phyloP scores from a whole-genome alignment of 2,329 filamentous ascomycete genomes.

The Capronia americana region DNA sequence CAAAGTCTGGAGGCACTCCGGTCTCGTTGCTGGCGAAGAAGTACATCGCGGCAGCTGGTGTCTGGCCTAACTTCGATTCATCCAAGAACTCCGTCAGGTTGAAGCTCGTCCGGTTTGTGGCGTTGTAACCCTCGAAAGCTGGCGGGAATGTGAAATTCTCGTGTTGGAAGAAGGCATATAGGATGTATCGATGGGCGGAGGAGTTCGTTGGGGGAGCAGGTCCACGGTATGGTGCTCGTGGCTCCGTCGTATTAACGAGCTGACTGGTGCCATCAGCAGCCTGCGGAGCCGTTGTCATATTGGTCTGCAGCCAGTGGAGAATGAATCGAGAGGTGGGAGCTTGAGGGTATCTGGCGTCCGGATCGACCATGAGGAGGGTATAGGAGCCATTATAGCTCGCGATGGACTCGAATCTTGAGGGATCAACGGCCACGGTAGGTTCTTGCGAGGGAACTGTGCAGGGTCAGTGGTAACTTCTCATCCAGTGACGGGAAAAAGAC shows the following conservation, averaged over 20 bases:
- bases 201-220: conserved; percentile 36
- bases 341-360: conserved; percentile 36
- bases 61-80: conserved; percentile 30
- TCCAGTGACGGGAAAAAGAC: neutral
- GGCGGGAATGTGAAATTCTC: conserved; percentile 33
- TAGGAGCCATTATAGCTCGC: conserved; percentile 35
- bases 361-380: conserved; percentile 38
- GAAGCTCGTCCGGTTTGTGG: conserved; percentile 33
- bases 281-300: conserved; percentile 25
- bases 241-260: conserved; percentile 29
- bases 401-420: conserved; percentile 30
- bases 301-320: conserved; percentile 36
- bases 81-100: conserved; percentile 32
- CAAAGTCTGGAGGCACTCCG: conserved; percentile 32
- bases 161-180: conserved; percentile 37
- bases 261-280: conserved; percentile 31
- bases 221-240: conserved; percentile 28
- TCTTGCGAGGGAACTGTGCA: conserved; percentile 29
- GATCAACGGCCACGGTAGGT: conserved; percentile 34
- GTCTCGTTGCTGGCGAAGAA: conserved; percentile 37
- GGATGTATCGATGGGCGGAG: conserved; percentile 38
- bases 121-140: conserved; percentile 29
- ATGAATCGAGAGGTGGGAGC: conserved; percentile 30
- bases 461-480: conserved; percentile 6
- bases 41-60: conserved; percentile 37